phyloP scores from a whole-genome alignment of 805 yeast genomes.

The Wickerhamomyces kurtzmanii region DNA sequence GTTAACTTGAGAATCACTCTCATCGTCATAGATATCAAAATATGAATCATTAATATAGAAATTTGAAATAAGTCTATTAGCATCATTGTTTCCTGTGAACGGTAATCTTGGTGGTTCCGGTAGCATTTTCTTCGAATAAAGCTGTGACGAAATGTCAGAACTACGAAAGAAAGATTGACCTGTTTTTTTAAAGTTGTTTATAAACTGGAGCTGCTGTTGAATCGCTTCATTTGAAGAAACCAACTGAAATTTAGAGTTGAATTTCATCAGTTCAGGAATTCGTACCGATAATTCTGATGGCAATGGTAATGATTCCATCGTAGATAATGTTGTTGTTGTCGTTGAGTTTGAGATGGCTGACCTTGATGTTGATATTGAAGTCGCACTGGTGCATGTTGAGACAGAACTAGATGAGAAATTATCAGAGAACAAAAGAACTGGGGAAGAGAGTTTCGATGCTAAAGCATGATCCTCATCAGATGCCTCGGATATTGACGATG shows the following conservation, averaged over 20 bases:
- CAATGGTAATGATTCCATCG: constrained; percentile 18
- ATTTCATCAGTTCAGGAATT: constrained; percentile 35
- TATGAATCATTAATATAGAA: neutral
- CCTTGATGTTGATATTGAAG: neutral
- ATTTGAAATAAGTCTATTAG: neutral
- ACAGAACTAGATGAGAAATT: no score
- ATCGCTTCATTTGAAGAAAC: constrained; percentile 31
- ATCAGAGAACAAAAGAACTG: no score
- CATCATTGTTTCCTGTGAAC: constrained; percentile 5
- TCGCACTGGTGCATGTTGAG: no score
- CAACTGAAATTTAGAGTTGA: constrained; percentile 36
- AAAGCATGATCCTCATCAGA: no score
- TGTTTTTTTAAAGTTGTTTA: constrained; percentile 9
- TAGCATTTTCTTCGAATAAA: no score
- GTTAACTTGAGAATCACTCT: constrained; percentile 1
- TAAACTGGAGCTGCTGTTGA: constrained; percentile 19
- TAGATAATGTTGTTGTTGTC: neutral
- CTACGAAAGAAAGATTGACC: no score
- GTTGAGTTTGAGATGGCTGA: neutral
- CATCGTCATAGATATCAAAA: constrained; percentile 2
- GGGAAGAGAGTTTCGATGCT: no score
- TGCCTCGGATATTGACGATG: constrained; percentile 9
- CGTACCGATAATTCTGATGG: constrained; percentile 36
- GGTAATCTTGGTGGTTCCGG: constrained; percentile 6
- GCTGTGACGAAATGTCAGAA: no score